These are phyloP conservation scores for Dothideomycetidae sp. DNA, from an alignment of 2,329 filamentous ascomycete genomes.

Conservation along the genomic window DNA sequence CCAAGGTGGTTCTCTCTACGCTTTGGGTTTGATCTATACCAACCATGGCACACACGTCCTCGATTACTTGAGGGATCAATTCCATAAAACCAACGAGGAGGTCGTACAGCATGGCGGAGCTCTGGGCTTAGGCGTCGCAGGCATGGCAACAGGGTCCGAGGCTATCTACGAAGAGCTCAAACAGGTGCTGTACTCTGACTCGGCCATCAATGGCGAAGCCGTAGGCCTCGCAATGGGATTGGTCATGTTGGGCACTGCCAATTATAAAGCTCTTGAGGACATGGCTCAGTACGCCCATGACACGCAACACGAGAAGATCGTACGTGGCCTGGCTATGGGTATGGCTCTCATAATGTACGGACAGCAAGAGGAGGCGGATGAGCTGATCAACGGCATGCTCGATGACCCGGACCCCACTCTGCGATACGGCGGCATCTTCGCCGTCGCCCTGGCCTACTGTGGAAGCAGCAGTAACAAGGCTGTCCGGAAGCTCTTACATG, in stretches of 20 bases:
- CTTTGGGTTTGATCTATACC: conserved; percentile 88
- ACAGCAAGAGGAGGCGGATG: conserved; percentile 85
- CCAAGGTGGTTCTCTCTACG: conserved; percentile 89
- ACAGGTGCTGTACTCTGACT: conserved; percentile 79
- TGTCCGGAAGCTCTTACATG: conserved; percentile 85
- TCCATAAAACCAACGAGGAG: conserved; percentile 66
- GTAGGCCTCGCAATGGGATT: conserved; percentile 93
- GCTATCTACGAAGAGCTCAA: conserved; percentile 86
- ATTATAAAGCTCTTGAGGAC: conserved; percentile 80
- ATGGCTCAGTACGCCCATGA: conserved; percentile 98
- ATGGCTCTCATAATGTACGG: conserved; percentile 99
- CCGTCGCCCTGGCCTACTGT: conserved; percentile 94
- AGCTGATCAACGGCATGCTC: conserved; percentile 82
- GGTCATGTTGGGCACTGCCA: conserved; percentile 96
- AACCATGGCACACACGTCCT: conserved; percentile 90
- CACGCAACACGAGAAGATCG: conserved; percentile 97
- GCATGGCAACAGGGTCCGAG: conserved; percentile 88
- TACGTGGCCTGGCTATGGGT: conserved; percentile 83
- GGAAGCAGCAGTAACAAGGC: conserved; percentile 98
- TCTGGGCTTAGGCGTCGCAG: conserved; percentile 85
- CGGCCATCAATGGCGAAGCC: conserved; percentile 90
- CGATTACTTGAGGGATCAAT: conserved; percentile 62
- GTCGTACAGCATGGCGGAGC: conserved; percentile 96
- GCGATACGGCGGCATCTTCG: conserved; percentile 95
- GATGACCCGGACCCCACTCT: conserved; percentile 88